phyloP scores from a whole-genome alignment of 2,329 filamentous ascomycete species.

The Polychaeton citri region DNA sequence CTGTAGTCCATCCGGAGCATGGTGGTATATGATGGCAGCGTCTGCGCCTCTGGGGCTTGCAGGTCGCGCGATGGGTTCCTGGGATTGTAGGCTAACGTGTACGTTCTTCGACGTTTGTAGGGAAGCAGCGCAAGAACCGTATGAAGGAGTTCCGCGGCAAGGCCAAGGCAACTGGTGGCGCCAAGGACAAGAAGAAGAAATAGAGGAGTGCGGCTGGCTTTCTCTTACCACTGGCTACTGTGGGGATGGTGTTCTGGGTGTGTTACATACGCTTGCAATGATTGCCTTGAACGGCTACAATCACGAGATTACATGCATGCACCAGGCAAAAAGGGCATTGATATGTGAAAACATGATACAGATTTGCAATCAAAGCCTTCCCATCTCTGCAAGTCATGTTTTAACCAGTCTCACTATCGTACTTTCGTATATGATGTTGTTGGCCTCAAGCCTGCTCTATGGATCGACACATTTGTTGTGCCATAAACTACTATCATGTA shows the following conservation, averaged over 20 bases:
- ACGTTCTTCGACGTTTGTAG: slow-evolving; percentile 36
- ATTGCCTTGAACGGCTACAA: not conserved
- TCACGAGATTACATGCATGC: too few species aligned
- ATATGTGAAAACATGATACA: too few species aligned
- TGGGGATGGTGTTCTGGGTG: not conserved
- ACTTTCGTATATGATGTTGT: too few species aligned
- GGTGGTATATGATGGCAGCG: slow-evolving; percentile 1
- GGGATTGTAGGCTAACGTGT: slow-evolving; percentile 16
- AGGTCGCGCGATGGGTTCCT: slow-evolving; percentile 1
- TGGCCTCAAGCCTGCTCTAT: too few species aligned
- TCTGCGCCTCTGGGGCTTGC: slow-evolving; percentile 1
- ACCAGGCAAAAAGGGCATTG: too few species aligned
- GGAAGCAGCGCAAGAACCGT: slow-evolving; percentile 99
- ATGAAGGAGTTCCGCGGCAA: slow-evolving; percentile 97
- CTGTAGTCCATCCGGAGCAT: not conserved
- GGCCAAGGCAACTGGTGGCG: slow-evolving; percentile 93
- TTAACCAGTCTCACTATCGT: too few species aligned
- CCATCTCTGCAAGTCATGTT: too few species aligned
- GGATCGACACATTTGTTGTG: too few species aligned
- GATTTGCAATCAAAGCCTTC: too few species aligned
- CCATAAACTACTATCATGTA: too few species aligned
- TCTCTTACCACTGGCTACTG: not conserved
- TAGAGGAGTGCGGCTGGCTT: not conserved
- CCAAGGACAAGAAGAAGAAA: slow-evolving; percentile 60
- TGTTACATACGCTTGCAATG: not conserved